phyloP scores from a whole-genome alignment of 2,329 filamentous ascomycete genomes.

The Macroventuria anomochaeta region DNA sequence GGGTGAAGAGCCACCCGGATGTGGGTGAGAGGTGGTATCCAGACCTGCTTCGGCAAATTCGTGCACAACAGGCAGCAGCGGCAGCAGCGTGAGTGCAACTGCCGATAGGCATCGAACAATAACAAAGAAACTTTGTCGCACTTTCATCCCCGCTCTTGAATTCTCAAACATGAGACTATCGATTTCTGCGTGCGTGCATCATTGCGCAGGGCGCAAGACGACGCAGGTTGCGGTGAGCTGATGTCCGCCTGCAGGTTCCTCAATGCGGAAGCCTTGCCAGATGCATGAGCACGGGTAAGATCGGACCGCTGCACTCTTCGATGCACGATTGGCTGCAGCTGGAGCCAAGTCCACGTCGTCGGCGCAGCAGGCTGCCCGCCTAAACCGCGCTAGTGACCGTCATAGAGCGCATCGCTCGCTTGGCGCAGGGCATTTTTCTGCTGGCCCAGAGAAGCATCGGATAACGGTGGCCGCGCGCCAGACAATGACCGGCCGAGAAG shows the following conservation, averaged over 20 bases:
- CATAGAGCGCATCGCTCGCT: conserved; percentile 13
- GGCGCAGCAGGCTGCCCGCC: conserved; percentile 17
- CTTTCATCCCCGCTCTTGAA: neutral
- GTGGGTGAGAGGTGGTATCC: conserved; percentile 77
- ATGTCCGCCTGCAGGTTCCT: conserved; percentile 4
- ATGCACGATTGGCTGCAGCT: conserved; percentile 8
- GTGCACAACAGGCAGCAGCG: conserved; percentile 47
- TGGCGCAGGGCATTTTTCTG: conserved; percentile 18
- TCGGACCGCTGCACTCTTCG: neutral
- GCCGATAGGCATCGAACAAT: conserved; percentile 6
- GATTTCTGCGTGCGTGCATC: conserved; percentile 14
- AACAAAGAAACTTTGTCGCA: conserved; percentile 2
- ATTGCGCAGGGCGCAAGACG: conserved; percentile 10
- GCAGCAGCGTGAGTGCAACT: conserved; percentile 9
- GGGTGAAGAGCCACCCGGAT: conserved; percentile 86
- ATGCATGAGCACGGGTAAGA: conserved; percentile 7
- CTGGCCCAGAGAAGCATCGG: conserved; percentile 4
- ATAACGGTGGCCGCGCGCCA: conserved; percentile 4
- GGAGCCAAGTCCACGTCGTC: conserved; percentile 19
- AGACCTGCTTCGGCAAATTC: conserved; percentile 52
- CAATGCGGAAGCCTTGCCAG: conserved; percentile 15
- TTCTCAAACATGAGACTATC: conserved; percentile 11
- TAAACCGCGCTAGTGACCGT: conserved; percentile 9
- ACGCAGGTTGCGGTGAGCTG: conserved; percentile 21
- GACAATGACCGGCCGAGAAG: neutral